Evolutionary conservation across 2,329 filamentous ascomycete genomes (phyloP).

Genomic region (Ilyonectria mors-panacis): DNA sequence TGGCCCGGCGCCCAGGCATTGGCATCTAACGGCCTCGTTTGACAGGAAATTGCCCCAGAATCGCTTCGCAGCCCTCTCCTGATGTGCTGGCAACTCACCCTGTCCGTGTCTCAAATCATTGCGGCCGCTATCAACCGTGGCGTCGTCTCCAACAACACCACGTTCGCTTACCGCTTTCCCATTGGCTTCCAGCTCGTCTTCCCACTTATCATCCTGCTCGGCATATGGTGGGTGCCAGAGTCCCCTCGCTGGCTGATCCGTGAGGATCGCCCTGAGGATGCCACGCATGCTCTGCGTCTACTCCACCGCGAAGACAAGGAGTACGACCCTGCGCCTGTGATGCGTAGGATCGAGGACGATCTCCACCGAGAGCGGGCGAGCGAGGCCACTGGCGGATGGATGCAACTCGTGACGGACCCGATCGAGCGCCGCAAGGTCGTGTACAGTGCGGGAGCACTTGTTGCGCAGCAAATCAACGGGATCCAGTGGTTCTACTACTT

Average conservation of each 20-base stretch:
- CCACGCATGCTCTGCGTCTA: slow-evolving; percentile 56
- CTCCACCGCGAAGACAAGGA: slow-evolving; percentile 60
- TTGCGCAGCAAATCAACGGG: slow-evolving; percentile 65
- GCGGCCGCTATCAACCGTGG: slow-evolving; percentile 53
- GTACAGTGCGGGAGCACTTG: slow-evolving; percentile 59
- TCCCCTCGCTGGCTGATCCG: slow-evolving; percentile 53
- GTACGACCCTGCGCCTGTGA: slow-evolving; percentile 54
- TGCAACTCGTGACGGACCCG: slow-evolving; percentile 58
- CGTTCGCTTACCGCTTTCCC: slow-evolving; percentile 53
- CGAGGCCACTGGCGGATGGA: slow-evolving; percentile 55
- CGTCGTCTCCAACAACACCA: slow-evolving; percentile 47
- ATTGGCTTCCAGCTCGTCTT: slow-evolving; percentile 51
- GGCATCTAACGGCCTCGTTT: slow-evolving; percentile 4
- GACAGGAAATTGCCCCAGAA: slow-evolving; percentile 50
- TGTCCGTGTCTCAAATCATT: slow-evolving; percentile 55
- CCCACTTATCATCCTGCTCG: slow-evolving; percentile 39
- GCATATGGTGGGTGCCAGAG: slow-evolving; percentile 47
- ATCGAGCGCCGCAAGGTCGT: slow-evolving; percentile 63
- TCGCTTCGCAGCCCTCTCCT: slow-evolving; percentile 52
- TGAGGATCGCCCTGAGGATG: slow-evolving; percentile 57
- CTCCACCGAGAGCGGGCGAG: slow-evolving; percentile 54
- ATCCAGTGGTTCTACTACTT: slow-evolving; percentile 64
- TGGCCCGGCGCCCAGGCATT: background rate
- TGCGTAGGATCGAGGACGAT: slow-evolving; percentile 60
- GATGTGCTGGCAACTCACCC: slow-evolving; percentile 58